Conservation (phyloP, 371 early-diverging fungal species). For the Rhizopus delemar region DNA sequence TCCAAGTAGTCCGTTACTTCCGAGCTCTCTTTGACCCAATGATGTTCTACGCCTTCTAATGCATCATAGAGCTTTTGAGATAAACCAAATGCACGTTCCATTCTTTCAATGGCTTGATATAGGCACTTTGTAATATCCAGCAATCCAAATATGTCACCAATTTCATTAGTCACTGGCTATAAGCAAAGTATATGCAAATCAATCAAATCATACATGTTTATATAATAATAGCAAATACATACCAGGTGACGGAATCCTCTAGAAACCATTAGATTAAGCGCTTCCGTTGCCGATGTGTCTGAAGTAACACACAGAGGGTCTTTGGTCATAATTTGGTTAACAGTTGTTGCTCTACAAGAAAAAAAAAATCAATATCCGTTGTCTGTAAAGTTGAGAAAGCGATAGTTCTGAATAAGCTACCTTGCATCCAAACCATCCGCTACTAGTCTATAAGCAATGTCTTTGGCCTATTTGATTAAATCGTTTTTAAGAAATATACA, state of each 20-base stretch:
- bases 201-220: background rate
- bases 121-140: conserved; percentile 94
- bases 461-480: conserved; percentile 38
- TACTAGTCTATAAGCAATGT: conserved; percentile 51
- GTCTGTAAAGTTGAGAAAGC: background rate
- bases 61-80: conserved; percentile 80
- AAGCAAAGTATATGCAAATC: background rate
- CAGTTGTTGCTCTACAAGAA: conserved; percentile 59
- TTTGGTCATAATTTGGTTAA: conserved; percentile 88
- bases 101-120: conserved; percentile 87
- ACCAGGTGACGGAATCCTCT: conserved; percentile 92
- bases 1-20: conserved; percentile 70
- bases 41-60: conserved; percentile 83
- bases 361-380: background rate
- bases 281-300: conserved; percentile 85
- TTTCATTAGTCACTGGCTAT: conserved; percentile 67
- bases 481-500: background rate
- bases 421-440: conserved; percentile 47
- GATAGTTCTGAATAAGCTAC: conserved; percentile 16
- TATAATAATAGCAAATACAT: conserved; percentile 13
- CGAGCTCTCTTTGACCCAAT: conserved; percentile 49
- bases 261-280: conserved; percentile 91
- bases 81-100: conserved; percentile 86
- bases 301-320: conserved; percentile 84
- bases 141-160: conserved; percentile 87